Evolutionary conservation across 164 flowering plant species (phyloP).

Genomic region (Liquidambar formosana): DNA sequence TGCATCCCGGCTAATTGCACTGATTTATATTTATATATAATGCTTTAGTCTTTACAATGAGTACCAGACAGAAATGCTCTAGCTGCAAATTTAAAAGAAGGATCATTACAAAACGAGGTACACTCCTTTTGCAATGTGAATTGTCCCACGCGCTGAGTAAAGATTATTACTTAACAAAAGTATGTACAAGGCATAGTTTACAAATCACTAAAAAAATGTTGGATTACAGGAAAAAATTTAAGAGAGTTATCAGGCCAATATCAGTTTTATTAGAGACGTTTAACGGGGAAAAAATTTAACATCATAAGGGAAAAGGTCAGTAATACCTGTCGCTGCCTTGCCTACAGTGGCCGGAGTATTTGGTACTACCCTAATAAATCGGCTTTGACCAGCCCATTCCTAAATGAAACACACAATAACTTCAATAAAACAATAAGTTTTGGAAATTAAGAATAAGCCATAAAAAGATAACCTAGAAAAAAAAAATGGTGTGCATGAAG

Average conservation of each 20-base stretch:
- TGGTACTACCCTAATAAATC: conserved; percentile 93
- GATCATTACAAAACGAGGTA: neutral
- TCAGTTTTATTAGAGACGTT: too few relatives aligned
- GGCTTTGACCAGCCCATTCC: conserved; percentile 89
- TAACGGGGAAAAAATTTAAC: neutral
- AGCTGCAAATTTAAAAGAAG: neutral
- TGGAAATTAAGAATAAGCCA: neutral
- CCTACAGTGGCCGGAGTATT: conserved; percentile 97
- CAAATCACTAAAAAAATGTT: too few relatives aligned
- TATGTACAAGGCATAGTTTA: too few relatives aligned
- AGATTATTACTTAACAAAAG: too few relatives aligned
- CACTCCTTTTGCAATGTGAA: neutral
- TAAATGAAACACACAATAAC: conserved; percentile 24
- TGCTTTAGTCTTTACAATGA: neutral
- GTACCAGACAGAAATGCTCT: neutral
- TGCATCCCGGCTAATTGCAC: neutral
- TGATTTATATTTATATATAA: neutral
- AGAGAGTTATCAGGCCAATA: too few relatives aligned
- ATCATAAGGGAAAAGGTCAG: neutral
- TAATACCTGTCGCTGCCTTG: conserved; percentile 83
- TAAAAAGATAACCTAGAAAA: neutral
- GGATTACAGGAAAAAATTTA: too few relatives aligned
- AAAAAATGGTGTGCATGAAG: neutral
- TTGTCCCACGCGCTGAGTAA: neutral
- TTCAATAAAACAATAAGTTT: neutral